These are phyloP conservation scores for Handroanthus guayacan DNA, from an alignment of 257 asterid species.

Conservation along the genomic window DNA sequence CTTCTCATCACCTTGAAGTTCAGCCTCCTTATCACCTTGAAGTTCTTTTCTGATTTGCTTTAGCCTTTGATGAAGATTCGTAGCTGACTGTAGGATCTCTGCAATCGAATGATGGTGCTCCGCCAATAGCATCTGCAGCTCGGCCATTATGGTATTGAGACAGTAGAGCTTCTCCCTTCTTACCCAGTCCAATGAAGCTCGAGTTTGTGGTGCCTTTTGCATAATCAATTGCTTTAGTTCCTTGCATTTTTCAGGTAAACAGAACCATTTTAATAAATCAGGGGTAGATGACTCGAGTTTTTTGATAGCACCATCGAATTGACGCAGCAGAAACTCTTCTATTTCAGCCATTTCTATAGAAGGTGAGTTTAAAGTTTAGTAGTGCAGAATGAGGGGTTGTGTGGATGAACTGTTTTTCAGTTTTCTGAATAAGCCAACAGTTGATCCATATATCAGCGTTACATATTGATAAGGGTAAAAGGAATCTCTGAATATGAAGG, in stretches of 20 bases:
- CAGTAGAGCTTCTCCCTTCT: slow-evolving; percentile 46
- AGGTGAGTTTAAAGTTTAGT: background rate
- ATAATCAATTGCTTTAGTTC: background rate
- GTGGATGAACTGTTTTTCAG: too few species aligned
- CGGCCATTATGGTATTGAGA: slow-evolving; percentile 45
- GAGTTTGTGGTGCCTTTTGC: background rate
- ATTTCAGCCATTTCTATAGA: slow-evolving; percentile 39
- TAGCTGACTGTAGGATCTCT: background rate
- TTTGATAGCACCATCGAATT: slow-evolving; percentile 30
- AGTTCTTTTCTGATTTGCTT: slow-evolving; percentile 39
- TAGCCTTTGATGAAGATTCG: slow-evolving; percentile 28
- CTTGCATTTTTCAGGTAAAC: slow-evolving; percentile 1
- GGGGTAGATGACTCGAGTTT: background rate
- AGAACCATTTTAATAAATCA: background rate
- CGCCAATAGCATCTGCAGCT: slow-evolving; percentile 40
- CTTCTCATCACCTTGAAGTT: background rate
- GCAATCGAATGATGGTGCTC: slow-evolving; percentile 16
- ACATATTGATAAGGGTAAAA: too few species aligned
- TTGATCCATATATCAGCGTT: too few species aligned
- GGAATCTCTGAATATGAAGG: too few species aligned
- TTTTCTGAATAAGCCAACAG: too few species aligned
- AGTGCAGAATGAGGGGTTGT: too few species aligned
- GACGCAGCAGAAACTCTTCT: slow-evolving; percentile 32
- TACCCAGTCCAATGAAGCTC: background rate
- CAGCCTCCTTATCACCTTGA: background rate